These are phyloP conservation scores for Metschnikowia amazonensis DNA, from an alignment of 805 yeast species.

Conservation along the genomic window DNA sequence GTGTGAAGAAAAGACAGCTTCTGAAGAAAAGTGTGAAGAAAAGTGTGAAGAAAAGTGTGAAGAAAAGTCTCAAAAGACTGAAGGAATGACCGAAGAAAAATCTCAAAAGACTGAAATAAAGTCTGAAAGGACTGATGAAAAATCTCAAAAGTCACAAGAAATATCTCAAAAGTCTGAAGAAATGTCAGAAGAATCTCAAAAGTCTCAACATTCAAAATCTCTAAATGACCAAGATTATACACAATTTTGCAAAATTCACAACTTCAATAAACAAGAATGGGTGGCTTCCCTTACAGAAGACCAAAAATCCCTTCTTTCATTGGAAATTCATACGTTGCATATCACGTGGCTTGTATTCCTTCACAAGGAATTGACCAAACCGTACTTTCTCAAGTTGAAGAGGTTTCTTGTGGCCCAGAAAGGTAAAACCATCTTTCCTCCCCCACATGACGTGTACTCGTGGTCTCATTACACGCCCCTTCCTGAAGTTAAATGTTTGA, in stretches of 20 bases:
- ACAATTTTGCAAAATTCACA: slow-evolving; percentile 12
- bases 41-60: no score
- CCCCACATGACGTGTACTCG: slow-evolving; percentile 70
- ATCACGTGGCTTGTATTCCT: slow-evolving; percentile 74
- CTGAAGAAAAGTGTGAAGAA: no score
- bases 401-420: slow-evolving; percentile 52
- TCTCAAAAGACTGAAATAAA: no score
- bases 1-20: no score
- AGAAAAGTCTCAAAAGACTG: no score
- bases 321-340: slow-evolving; percentile 71
- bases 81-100: no score
- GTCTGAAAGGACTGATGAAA: no score
- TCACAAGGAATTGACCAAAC: slow-evolving; percentile 71
- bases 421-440: slow-evolving; percentile 69
- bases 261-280: slow-evolving; percentile 54
- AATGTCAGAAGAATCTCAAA: no score
- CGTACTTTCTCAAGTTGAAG: slow-evolving; percentile 76
- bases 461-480: slow-evolving; percentile 89
- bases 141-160: no score
- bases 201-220: no score
- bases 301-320: slow-evolving; percentile 46
- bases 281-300: slow-evolving; percentile 44
- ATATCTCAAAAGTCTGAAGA: no score
- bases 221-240: neutral
- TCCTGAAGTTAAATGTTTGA: slow-evolving; percentile 64